phyloP scores from a whole-genome alignment of 345 rosid species.

The Gossypium mustelinum region DNA sequence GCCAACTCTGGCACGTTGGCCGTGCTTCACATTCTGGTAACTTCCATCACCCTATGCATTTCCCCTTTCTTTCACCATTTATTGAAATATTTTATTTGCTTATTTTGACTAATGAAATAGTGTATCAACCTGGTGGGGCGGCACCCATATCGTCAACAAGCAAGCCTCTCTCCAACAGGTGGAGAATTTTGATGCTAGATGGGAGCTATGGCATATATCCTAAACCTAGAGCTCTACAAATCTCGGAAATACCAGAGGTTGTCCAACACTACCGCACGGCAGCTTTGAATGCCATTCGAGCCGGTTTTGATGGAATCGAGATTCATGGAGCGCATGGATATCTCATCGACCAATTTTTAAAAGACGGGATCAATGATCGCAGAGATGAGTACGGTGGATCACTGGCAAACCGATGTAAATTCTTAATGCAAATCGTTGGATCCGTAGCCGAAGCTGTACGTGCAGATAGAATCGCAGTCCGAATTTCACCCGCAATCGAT shows the following conservation, averaged over 20 bases:
- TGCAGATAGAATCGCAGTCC: constrained; percentile 49
- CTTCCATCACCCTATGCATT: too few relatives aligned
- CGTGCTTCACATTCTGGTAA: constrained; percentile 75
- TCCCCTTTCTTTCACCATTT: not conserved
- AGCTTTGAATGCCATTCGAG: constrained; percentile 65
- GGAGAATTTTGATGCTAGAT: constrained; percentile 66
- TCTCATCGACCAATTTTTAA: constrained; percentile 77
- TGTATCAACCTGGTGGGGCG: constrained; percentile 67
- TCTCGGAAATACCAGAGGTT: constrained; percentile 43
- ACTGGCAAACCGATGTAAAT: constrained; percentile 57
- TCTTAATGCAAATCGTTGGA: constrained; percentile 49
- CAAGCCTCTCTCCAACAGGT: constrained; percentile 51
- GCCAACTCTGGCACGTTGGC: constrained; percentile 91
- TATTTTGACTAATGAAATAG: constrained; percentile 25
- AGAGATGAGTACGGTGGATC: constrained; percentile 73
- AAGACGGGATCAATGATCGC: constrained; percentile 70
- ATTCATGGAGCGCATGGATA: constrained; percentile 85
- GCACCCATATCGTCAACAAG: constrained; percentile 70
- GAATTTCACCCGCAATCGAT: constrained; percentile 78
- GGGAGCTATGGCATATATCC: constrained; percentile 45
- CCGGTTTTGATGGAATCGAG: constrained; percentile 83
- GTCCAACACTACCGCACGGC: constrained; percentile 52
- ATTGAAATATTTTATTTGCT: not conserved
- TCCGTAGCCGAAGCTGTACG: constrained; percentile 54
- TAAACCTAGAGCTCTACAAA: constrained; percentile 41